phyloP scores from a whole-genome alignment of 78 protist genomes.

The Creolimax fragrantissima region DNA sequence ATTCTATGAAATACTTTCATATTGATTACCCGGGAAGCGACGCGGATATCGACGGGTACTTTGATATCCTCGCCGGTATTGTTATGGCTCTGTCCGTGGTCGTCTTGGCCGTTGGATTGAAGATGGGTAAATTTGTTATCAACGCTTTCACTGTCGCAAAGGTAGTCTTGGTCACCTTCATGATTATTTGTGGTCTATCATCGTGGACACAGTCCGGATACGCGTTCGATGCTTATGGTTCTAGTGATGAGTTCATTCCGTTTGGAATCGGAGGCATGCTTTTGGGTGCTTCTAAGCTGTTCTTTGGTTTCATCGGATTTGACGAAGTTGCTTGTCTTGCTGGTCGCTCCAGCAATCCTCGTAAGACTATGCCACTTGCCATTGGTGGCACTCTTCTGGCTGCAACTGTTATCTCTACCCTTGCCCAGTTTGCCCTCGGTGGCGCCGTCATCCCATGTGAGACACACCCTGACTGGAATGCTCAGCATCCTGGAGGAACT shows the following conservation, averaged over 20 bases:
- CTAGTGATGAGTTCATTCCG: background rate
- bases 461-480: background rate
- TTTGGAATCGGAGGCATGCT: background rate
- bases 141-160: background rate
- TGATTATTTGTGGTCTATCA: background rate
- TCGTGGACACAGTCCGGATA: background rate
- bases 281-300: slow-evolving; percentile 2
- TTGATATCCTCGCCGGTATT: background rate
- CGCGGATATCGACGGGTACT: background rate
- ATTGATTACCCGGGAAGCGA: background rate
- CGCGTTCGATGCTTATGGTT: background rate
- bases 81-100: background rate
- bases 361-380: background rate
- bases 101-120: background rate
- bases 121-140: background rate
- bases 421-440: background rate
- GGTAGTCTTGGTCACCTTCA: background rate
- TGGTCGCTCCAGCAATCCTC: background rate
- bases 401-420: background rate
- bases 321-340: background rate
- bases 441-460: background rate
- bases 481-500: background rate
- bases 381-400: background rate
- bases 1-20: background rate
- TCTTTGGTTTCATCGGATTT: slow-evolving; percentile 7